Evolutionary conservation across 129 eudicot species (phyloP), one percentile per base, ranked within the genome.

Genomic region (Deinandra increscens): DNA sequence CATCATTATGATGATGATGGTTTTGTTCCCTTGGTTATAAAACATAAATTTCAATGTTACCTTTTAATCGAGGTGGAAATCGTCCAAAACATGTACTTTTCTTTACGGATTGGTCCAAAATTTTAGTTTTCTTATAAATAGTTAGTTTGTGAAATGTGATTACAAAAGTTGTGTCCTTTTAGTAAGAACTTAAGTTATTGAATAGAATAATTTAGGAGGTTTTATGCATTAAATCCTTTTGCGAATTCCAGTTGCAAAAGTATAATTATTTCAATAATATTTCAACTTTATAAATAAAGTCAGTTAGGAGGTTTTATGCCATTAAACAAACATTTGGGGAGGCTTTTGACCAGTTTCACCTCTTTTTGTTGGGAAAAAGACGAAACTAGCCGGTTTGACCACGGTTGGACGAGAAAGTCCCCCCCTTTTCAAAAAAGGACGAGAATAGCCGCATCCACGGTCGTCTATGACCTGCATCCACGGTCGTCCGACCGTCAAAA

Each of bases 1-100:
- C 33, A 9, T 31, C 54, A 15, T 34, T 18, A 68, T 68, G 72
- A 68, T 34, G 45, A 64, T 61, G 68, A 67, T 60, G 7, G 7
- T 60, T 60, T 60, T 60, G 12, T 60, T 55, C 61, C 37, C 61
- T 23, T 55, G 6, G 15, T 20, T 11, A 55, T 11, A 55, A 55
- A 55, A 22, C 61, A 22, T 2, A n/a, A n/a, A n/a, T n/a, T n/a
- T n/a, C n/a, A n/a, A n/a, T n/a, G 60, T 53, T 53, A 2, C 0
- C 4, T 14, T 19, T 9, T 53, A 20, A n/a, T 43, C 10, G 48
- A 43, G 54, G 54, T 48, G 54, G 22, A 5, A 48, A 6, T 15
- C 7, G 9, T 20, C 15, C 54, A 8, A 48, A 48, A 5, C n/a
- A 45, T 48, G 7, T 6, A 48, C 11, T 19, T 53, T 53, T 53